These are phyloP conservation scores for Mycena floridula DNA, from an alignment of 768 basidiomycete genomes.

Conservation along the genomic window DNA sequence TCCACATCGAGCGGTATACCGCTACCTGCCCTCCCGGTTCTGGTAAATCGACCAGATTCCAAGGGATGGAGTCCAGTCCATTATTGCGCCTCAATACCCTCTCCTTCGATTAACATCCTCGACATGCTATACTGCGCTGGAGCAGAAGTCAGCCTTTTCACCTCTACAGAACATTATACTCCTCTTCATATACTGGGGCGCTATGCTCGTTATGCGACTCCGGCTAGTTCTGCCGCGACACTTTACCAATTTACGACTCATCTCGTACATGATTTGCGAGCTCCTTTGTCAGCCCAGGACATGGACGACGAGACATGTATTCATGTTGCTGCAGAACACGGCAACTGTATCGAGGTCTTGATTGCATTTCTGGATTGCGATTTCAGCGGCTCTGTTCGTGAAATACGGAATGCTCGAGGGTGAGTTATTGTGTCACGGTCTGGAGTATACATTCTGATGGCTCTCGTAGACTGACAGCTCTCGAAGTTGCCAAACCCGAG, in stretches of 20 bases:
- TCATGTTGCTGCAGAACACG: constrained; percentile 74
- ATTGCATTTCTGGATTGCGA: constrained; percentile 64
- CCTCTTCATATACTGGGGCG: constrained; percentile 63
- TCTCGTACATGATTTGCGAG: constrained; percentile 62
- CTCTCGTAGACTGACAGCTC: constrained; percentile 48
- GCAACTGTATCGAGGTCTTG: constrained; percentile 57
- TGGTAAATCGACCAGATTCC: constrained; percentile 64
- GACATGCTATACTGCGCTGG: constrained; percentile 73
- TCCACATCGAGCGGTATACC: constrained; percentile 30
- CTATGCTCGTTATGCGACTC: constrained; percentile 25
- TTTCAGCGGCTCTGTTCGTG: constrained; percentile 43
- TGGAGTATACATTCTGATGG: constrained; percentile 1
- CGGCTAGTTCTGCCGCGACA: constrained; percentile 25
- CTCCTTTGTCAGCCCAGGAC: constrained; percentile 63
- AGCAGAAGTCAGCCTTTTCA: constrained; percentile 69
- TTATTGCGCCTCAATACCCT: constrained; percentile 50
- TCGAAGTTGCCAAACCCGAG: constrained; percentile 63
- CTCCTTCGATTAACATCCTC: constrained; percentile 55
- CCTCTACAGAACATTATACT: constrained; percentile 52
- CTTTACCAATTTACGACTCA: constrained; percentile 59
- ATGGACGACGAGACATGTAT: constrained; percentile 70
- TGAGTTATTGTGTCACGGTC: constrained; percentile 25
- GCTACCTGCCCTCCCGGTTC: constrained; percentile 39
- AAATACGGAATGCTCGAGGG: constrained; percentile 68
- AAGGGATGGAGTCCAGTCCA: constrained; percentile 73